Evolutionary conservation across 1,139 yeast genomes (phyloP).

Genomic region (Hyphopichia pseudoburtonii): DNA sequence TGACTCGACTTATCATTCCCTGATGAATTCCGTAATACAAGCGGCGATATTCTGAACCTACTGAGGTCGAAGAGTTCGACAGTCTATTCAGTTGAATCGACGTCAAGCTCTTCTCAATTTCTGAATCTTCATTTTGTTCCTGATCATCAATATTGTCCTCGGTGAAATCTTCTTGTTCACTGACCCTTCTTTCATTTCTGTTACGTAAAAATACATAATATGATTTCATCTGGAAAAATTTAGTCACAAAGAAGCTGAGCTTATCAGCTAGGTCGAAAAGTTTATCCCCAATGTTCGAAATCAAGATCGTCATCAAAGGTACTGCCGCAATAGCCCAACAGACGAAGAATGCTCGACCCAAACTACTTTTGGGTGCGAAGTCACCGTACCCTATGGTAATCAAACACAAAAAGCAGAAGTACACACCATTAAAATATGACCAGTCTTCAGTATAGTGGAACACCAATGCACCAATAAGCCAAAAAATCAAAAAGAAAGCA

Average conservation of each 20-base stretch:
- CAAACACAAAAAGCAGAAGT: conserved; percentile 73
- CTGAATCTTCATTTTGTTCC: conserved; percentile 5
- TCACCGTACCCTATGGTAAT: conserved; percentile 88
- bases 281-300: conserved; percentile 70
- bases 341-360: conserved; percentile 73
- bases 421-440: conserved; percentile 67
- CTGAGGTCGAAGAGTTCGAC: not conserved
- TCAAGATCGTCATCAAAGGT: conserved; percentile 81
- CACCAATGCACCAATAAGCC: conserved; percentile 71
- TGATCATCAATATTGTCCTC: conserved; percentile 15
- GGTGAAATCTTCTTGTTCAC: conserved; percentile 12
- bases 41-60: not conserved
- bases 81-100: too few relatives aligned
- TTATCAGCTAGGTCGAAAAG: conserved; percentile 37
- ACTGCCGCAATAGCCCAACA: conserved; percentile 81
- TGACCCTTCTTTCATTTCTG: conserved; percentile 7
- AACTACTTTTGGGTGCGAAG: conserved; percentile 56
- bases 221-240: conserved; percentile 2
- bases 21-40: not conserved
- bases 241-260: conserved; percentile 14
- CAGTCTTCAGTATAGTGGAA: conserved; percentile 62
- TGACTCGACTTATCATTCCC: not conserved
- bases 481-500: conserved; percentile 52
- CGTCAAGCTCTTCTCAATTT: not conserved
- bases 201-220: conserved; percentile 4